Evolutionary conservation across 805 yeast species (phyloP), one percentile per base, ranked within the genome.

Genomic region (Suhomyces faveliae): DNA sequence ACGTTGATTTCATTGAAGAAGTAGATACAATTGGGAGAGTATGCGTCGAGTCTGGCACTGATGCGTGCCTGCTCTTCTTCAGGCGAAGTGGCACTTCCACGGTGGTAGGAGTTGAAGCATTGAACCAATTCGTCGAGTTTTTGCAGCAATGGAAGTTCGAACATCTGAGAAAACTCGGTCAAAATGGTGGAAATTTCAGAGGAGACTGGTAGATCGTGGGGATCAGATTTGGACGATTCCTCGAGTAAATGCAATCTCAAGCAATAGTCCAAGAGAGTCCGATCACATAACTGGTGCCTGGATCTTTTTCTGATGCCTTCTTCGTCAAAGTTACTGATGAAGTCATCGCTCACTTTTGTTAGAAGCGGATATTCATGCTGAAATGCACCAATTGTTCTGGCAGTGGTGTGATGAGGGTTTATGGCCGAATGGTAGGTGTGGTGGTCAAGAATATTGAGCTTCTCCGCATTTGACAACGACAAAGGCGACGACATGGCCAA

Each of bases 1-100:
- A 63, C 27, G 12, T 58, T 53, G 17, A 62, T 29, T 35, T 62
- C 65, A 23, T 53, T 53, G 44, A 62, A 59, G 40, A 56, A 57
- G 46, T 57, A 64, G 3, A 60, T 53, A 45, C 62, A 46, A 15
- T 51, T 48, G 10, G 40, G 42, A 8, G 53, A 41, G 37, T 52
- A 58, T 4, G 41, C 17, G 23, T 43, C 40, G 12, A 53, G 25
- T 8, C 21, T 13, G 7, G 42, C 33, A 20, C 45, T 24, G 27
- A 40, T 48, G n/a, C n/a, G n/a, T n/a, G n/a, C 21, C 29, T 40
- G 4, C 12, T 38, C 46, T 5, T 29, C 37, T 4, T 39, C 38
- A 8, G 20, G 30, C 8, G 46, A 17, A 4, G 35, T n/a, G 6
- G 43, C 30, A 3, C 8, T 13, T 12, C 42, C 43, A 30, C 42